Conservation (phyloP, 148 eudicot genomes). For the Polygonum maritimum region DNA sequence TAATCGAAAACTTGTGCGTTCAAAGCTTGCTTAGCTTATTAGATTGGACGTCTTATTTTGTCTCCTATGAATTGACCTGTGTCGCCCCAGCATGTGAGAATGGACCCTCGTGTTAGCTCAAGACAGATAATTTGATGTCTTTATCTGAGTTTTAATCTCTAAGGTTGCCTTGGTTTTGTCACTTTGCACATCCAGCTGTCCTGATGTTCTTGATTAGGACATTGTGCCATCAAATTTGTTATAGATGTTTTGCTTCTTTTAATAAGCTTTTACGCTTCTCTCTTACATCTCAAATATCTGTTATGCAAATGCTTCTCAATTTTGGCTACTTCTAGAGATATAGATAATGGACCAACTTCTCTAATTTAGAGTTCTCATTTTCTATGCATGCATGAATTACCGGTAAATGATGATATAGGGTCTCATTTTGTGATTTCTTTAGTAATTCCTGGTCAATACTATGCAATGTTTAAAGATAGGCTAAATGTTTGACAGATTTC, state of each 20-base stretch:
- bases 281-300: neutral
- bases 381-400: neutral
- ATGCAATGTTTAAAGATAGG: neutral
- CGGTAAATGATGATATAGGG: neutral
- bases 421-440: neutral
- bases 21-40: neutral
- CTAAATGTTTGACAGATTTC: constrained; percentile 51
- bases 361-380: neutral
- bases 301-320: neutral
- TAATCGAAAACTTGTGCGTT: neutral
- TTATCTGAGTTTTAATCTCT: neutral
- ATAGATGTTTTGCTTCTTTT: neutral
- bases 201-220: constrained; percentile 9
- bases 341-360: neutral
- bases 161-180: neutral
- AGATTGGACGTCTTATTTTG: neutral
- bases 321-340: neutral
- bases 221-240: neutral
- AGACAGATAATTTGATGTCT: neutral
- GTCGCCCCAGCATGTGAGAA: neutral
- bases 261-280: neutral
- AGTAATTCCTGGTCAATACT: neutral
- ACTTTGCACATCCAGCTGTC: constrained; percentile 10
- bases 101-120: neutral
- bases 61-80: constrained; percentile 10